Evolutionary conservation across 768 basidiomycete species (phyloP).

Genomic region (Tylopilus balloui): DNA sequence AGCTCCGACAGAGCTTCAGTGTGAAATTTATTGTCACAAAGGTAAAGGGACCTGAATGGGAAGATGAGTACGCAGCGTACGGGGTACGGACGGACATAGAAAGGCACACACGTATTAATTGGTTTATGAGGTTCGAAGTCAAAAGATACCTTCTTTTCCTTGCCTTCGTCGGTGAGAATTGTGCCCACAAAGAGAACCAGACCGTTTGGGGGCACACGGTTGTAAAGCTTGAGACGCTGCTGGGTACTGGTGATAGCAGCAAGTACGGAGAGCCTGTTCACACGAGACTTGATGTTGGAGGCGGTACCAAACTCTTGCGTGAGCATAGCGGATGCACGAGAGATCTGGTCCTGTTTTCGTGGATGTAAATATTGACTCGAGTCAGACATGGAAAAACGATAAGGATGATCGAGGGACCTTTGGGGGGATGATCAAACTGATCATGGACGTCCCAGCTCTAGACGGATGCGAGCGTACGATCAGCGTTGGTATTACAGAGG

Average conservation of each 20-base stretch:
- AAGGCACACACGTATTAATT: constrained; percentile 82
- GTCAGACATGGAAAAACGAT: constrained; percentile 4
- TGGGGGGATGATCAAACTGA: constrained; percentile 94
- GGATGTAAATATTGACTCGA: constrained; percentile 1
- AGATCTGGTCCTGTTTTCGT: constrained; percentile 76
- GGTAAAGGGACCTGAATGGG: constrained; percentile 77
- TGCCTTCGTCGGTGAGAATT: constrained; percentile 95
- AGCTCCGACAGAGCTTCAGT: constrained; percentile 96
- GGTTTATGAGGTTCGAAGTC: constrained; percentile 99
- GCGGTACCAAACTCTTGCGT: constrained; percentile 98
- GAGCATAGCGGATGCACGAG: constrained; percentile 90
- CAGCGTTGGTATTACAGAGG: constrained; percentile 6
- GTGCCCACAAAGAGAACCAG: constrained; percentile 98
- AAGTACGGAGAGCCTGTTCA: constrained; percentile 94
- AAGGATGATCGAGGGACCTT: constrained; percentile 49
- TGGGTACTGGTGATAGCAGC: constrained; percentile 98
- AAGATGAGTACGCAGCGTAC: constrained; percentile 1
- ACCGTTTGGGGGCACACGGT: constrained; percentile 93
- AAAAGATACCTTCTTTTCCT: constrained; percentile 98
- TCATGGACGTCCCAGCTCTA: constrained; percentile 97
- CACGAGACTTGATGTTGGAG: constrained; percentile 99
- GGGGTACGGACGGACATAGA: background rate
- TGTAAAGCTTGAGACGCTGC: constrained; percentile 95
- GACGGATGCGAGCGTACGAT: constrained; percentile 19
- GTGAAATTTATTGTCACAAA: constrained; percentile 99